Conservation (phyloP, 176 grass and related monocot species). For the Aegilops sharonensis region DNA sequence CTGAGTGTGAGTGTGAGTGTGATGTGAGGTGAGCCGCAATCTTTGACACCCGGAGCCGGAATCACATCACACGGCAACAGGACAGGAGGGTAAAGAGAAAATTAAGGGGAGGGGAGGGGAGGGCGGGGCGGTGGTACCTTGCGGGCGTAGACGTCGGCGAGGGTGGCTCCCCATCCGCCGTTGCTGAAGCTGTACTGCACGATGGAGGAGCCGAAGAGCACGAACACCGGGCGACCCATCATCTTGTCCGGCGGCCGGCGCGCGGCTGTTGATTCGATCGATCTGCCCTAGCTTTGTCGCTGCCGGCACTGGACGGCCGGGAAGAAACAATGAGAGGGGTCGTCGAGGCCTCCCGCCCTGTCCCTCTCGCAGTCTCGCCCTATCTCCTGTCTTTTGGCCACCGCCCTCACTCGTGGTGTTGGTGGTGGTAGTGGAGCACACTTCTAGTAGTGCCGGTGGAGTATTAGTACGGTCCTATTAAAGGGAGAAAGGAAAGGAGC, state of each 20-base stretch:
- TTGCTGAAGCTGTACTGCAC: slow-evolving; percentile 75
- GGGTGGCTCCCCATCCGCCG: slow-evolving; percentile 55
- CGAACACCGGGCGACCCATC: slow-evolving; percentile 39
- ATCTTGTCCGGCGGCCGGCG: neutral
- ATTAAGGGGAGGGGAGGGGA: neutral
- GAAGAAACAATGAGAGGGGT: neutral
- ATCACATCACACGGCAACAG: neutral
- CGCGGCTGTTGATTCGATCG: neutral
- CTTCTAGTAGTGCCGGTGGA: neutral
- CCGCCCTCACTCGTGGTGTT: neutral
- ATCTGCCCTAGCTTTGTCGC: neutral
- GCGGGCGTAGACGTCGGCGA: slow-evolving; percentile 67
- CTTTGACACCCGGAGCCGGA: neutral
- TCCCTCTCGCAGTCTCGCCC: neutral
- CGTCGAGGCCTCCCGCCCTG: neutral
- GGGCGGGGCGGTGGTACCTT: slow-evolving; percentile 31
- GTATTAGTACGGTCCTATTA: neutral
- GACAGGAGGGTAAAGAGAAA: neutral
- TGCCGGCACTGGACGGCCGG: neutral
- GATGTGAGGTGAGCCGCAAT: neutral
- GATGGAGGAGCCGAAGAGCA: slow-evolving; percentile 72
- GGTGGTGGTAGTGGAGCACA: neutral
- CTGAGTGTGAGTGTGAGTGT: no score
- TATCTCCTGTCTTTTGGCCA: neutral
- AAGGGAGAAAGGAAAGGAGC: neutral